Conservation (phyloP, 2,329 filamentous ascomycete genomes). For the Acrocalymma vagum region DNA sequence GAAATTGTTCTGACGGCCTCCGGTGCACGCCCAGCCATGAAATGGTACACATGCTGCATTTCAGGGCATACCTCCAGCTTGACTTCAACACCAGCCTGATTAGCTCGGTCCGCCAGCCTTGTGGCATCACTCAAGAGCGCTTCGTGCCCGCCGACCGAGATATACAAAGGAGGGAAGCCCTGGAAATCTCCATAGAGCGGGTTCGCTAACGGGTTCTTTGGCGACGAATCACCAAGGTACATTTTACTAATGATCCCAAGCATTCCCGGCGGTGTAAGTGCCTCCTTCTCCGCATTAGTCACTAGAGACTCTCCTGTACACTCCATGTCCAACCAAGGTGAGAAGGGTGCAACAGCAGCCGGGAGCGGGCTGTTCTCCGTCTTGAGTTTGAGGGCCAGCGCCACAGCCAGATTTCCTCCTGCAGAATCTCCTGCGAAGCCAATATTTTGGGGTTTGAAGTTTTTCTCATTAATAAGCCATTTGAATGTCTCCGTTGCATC, state of each 20-base stretch:
- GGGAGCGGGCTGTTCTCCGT: not conserved
- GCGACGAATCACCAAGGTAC: not conserved
- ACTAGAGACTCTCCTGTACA: not conserved
- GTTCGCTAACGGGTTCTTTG: not conserved
- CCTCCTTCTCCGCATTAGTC: constrained; percentile 1
- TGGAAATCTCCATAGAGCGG: not conserved
- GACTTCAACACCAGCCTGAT: not conserved
- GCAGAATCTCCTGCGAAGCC: constrained; percentile 1
- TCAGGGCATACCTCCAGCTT: not conserved
- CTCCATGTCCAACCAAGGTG: constrained; percentile 2
- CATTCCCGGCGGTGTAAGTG: not conserved
- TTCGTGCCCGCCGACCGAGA: too few species aligned
- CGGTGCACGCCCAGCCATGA: constrained; percentile 1
- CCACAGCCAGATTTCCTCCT: not conserved
- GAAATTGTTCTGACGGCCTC: constrained; percentile 1
- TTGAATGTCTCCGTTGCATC: not conserved
- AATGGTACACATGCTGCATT: not conserved
- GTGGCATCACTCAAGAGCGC: too few species aligned
- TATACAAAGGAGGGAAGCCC: not conserved
- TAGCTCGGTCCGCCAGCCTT: too few species aligned
- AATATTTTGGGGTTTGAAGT: not conserved
- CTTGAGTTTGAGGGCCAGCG: not conserved
- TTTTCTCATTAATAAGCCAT: constrained; percentile 1
- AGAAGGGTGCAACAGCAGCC: not conserved
- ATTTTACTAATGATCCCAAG: not conserved